A percentile compares a stretch with the other conserved stretches of the same genome.
These are phyloP conservation scores for Arxiozyma slooffiae DNA, from an alignment of 1,139 yeast species.

Conservation along the genomic window DNA sequence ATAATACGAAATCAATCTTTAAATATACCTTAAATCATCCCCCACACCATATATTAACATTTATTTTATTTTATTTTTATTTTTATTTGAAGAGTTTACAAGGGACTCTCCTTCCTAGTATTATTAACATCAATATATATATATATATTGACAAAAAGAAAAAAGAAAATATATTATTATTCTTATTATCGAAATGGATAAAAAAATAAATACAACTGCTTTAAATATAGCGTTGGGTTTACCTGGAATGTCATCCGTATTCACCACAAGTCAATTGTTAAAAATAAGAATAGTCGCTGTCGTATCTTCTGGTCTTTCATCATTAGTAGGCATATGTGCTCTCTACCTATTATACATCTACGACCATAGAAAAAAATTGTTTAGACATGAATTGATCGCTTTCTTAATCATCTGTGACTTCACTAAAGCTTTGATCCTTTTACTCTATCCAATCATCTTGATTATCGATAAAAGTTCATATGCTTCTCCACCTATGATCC, in stretches of 20 bases:
- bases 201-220: conserved; percentile 22
- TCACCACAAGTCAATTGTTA: conserved; percentile 12
- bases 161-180: too few relatives aligned
- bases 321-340: conserved; percentile 45
- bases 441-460: conserved; percentile 54
- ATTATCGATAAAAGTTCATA: conserved; percentile 41
- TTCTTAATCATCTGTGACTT: conserved; percentile 63
- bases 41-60: too few relatives aligned
- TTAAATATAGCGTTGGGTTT: conserved; percentile 27
- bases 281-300: conserved; percentile 45
- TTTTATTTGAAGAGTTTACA: too few relatives aligned
- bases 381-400: conserved; percentile 63
- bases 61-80: too few relatives aligned
- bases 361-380: conserved; percentile 51
- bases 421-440: conserved; percentile 58
- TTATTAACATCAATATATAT: too few relatives aligned
- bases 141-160: too few relatives aligned
- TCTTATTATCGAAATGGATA: neutral
- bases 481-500: conserved; percentile 48
- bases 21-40: neutral
- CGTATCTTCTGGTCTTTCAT: conserved; percentile 48
- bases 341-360: conserved; percentile 49
- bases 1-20: neutral
- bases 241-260: conserved; percentile 30
- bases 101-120: too few relatives aligned